phyloP scores from a whole-genome alignment of 1,139 yeast species.

The Lodderomyces orthopsilosis region DNA sequence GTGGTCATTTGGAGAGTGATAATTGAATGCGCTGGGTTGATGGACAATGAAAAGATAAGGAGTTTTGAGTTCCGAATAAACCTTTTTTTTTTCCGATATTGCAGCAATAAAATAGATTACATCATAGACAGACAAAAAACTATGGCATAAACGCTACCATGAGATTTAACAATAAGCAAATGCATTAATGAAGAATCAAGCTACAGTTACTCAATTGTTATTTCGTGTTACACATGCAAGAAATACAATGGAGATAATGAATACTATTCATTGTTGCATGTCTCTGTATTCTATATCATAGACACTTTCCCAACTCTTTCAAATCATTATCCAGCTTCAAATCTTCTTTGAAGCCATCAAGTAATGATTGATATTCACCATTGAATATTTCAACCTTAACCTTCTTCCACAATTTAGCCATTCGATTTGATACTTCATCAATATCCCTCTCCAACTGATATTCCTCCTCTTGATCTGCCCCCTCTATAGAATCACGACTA shows the following conservation, averaged over 20 bases:
- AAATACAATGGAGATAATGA: too few species aligned
- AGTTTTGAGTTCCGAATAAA: background rate
- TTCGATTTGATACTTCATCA: constrained; percentile 19
- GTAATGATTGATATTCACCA: constrained; percentile 20
- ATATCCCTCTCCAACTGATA: constrained; percentile 13
- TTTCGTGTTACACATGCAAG: too few species aligned
- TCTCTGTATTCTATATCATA: background rate
- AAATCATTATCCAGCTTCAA: constrained; percentile 26
- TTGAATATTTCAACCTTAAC: constrained; percentile 26
- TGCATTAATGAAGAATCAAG: too few species aligned
- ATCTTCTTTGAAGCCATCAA: constrained; percentile 26
- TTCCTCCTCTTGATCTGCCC: background rate
- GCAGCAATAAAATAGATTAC: background rate
- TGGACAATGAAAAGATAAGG: too few species aligned
- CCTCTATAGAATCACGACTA: background rate
- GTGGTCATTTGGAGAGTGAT: background rate
- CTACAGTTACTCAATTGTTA: too few species aligned
- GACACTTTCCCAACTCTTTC: constrained; percentile 22
- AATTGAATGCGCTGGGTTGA: background rate
- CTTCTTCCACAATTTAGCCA: constrained; percentile 23
- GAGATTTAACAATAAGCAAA: too few species aligned
- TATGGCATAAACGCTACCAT: too few species aligned
- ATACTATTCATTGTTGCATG: too few species aligned
- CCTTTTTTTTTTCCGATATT: background rate
- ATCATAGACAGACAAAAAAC: background rate